Evolutionary conservation across 768 basidiomycete genomes (phyloP).

Genomic region (Lactifluus hygrophoroides): DNA sequence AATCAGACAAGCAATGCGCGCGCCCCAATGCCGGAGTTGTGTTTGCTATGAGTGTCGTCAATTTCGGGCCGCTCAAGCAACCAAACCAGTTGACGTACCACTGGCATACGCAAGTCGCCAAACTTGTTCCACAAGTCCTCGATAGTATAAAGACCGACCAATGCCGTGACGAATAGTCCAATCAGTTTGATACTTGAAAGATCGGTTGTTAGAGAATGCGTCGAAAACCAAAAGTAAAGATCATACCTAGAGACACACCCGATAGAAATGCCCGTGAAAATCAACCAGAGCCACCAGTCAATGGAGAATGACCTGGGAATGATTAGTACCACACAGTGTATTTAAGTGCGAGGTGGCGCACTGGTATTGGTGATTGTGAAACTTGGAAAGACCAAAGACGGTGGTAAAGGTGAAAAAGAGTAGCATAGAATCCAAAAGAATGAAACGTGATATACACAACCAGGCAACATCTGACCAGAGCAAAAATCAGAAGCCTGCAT

Average conservation of each 20-base stretch:
- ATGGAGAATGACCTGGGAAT: constrained; percentile 72
- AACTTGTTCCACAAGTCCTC: constrained; percentile 99
- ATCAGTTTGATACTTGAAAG: constrained; percentile 88
- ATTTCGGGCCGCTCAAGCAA: not conserved
- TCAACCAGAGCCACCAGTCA: constrained; percentile 97
- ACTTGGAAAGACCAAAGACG: constrained; percentile 89
- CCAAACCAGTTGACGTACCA: constrained; percentile 41
- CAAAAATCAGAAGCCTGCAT: not conserved
- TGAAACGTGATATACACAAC: constrained; percentile 94
- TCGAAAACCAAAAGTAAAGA: not conserved
- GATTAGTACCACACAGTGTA: not conserved
- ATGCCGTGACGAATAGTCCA: constrained; percentile 88
- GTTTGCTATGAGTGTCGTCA: constrained; percentile 46
- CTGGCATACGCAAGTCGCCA: constrained; percentile 87
- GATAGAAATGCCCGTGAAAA: constrained; percentile 89
- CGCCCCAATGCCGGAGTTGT: constrained; percentile 86
- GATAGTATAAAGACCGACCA: constrained; percentile 93
- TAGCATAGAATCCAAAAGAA: constrained; percentile 97
- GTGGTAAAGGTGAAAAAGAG: constrained; percentile 98
- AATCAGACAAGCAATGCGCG: constrained; percentile 79
- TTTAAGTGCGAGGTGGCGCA: constrained; percentile 33
- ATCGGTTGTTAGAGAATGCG: not conserved
- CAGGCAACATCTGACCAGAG: constrained; percentile 80
- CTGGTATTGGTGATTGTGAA: constrained; percentile 96
- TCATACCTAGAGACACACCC: constrained; percentile 86